phyloP scores from a whole-genome alignment of 768 basidiomycete genomes.

The Russula lepida region DNA sequence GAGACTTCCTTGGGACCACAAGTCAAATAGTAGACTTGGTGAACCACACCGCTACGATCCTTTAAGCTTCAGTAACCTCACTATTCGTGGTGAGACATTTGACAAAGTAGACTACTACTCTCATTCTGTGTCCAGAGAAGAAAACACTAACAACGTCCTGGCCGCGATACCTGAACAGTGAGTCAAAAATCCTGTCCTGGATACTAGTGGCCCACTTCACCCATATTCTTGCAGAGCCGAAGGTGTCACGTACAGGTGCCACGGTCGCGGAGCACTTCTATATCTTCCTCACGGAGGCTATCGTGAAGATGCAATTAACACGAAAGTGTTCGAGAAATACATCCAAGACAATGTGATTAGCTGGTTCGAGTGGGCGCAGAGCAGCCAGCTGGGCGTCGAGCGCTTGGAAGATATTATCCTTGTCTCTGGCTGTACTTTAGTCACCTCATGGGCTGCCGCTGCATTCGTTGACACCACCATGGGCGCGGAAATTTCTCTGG shows the following conservation, averaged over 20 bases:
- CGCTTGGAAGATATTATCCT: slow-evolving; percentile 14
- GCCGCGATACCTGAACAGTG: neutral
- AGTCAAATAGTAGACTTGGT: no score
- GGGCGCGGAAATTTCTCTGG: neutral
- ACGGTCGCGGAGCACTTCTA: neutral
- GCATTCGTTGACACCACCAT: neutral
- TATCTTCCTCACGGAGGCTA: neutral
- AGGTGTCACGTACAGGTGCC: neutral
- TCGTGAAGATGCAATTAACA: neutral
- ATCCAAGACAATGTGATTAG: neutral
- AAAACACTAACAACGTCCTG: no score
- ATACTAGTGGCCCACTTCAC: neutral
- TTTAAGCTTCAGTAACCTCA: no score
- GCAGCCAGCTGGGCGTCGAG: neutral
- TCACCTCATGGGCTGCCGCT: slow-evolving; percentile 1
- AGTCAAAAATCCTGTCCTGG: neutral
- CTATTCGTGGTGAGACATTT: no score
- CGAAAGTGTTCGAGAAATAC: neutral
- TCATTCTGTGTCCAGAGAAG: no score
- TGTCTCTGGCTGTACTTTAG: slow-evolving; percentile 2
- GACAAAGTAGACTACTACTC: no score
- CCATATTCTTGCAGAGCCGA: neutral
- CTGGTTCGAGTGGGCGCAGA: neutral
- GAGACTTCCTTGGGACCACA: no score
- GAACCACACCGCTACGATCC: no score